Evolutionary conservation across 1,284 basidiomycete species (phyloP), one percentile per base, ranked within the genome.

Genomic region (Ceratobasidium sp.): DNA sequence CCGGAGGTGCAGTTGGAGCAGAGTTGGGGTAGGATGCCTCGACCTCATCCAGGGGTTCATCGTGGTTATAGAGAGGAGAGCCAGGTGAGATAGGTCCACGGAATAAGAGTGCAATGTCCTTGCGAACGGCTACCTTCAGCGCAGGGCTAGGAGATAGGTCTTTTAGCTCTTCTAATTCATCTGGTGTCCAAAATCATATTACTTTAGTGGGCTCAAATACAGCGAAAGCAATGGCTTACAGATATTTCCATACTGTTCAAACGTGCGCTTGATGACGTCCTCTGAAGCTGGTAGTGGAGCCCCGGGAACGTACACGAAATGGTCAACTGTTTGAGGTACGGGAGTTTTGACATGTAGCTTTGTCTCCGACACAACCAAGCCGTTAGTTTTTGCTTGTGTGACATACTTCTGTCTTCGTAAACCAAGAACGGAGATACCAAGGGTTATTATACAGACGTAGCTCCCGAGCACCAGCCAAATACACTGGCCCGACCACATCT

Each of bases 401-500:
- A 41, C 23, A 38, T 47, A 28, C 2, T 30, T 30, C 23, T 18
- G 1, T 55, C 21, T 46, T 58, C 28, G 23, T 21, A 13, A 55
- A 26, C 35, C 35, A 38, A 38, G 35, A 38, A 38, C 11, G 11
- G 35, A 38, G 35, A 38, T 11, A 18, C 46, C 4, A 23, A 50
- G 21, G 32, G 38, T 44, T 9, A 16, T 46, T 23, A 67, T 44
- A 7, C 32, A 4, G 38, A 46, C 35, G 23, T 55, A 67, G 46
- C 49, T 55, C n/a, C 64, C 64, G 21, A 67, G 64, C 16, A 67
- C 23, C 21, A 67, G 32, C 18, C 41, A 54, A n/a, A 67, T 44
- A 23, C 35, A 67, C 14, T 28, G 23, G 6, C 8, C 13, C 3
- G 28, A n/a, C 32, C 6, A 46, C 28, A 44, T n/a, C 2, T 47